phyloP scores from a whole-genome alignment of 176 grass and related monocot species.

The Panicum miliaceum region DNA sequence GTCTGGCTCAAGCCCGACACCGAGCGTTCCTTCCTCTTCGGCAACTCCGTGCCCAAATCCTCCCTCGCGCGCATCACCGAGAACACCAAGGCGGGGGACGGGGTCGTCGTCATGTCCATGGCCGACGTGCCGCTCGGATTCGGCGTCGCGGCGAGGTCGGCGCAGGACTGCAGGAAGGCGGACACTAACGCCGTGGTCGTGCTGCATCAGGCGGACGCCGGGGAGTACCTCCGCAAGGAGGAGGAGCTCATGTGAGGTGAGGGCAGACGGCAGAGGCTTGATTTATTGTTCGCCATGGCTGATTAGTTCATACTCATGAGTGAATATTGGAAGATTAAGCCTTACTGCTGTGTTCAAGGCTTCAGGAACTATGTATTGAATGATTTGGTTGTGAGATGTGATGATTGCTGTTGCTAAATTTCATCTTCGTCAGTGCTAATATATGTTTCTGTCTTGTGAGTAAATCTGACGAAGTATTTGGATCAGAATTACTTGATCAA shows the following conservation, averaged over 20 bases:
- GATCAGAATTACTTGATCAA: conserved; percentile 1
- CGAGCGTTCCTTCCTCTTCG: conserved; percentile 85
- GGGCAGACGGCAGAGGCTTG: neutral
- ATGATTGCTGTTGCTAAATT: neutral
- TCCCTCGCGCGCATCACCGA: conserved; percentile 87
- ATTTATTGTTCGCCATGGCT: neutral
- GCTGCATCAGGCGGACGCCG: conserved; percentile 72
- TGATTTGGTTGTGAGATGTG: conserved; percentile 20
- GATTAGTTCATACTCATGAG: neutral
- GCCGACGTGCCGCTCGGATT: conserved; percentile 83
- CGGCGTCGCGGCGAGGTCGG: conserved; percentile 65
- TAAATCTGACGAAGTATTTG: neutral
- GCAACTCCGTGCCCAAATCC: conserved; percentile 87
- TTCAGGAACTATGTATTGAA: conserved; percentile 5
- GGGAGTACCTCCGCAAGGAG: conserved; percentile 83
- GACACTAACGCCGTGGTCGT: conserved; percentile 79
- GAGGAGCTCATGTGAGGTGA: conserved; percentile 74
- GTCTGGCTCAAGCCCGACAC: conserved; percentile 90
- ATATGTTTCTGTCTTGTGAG: neutral
- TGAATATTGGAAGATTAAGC: neutral
- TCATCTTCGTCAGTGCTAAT: neutral
- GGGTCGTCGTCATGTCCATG: conserved; percentile 87
- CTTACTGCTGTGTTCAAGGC: neutral
- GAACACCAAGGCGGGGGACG: conserved; percentile 73
- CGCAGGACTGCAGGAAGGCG: conserved; percentile 87